These are phyloP conservation scores for Penicillium cinerascens DNA, from an alignment of 495 filamentous ascomycete genomes.

Conservation along the genomic window DNA sequence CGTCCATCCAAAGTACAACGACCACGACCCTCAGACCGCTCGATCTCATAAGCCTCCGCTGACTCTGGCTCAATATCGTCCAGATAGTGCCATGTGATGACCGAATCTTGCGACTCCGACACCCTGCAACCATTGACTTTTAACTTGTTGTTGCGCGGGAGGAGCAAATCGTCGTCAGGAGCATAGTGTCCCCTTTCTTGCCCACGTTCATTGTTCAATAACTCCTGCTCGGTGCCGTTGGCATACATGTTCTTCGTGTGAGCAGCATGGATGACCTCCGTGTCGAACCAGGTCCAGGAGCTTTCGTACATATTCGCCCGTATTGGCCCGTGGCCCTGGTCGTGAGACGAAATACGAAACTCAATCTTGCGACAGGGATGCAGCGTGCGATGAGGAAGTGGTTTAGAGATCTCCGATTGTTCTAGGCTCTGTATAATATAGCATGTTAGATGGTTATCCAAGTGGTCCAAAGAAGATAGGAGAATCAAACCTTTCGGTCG, in stretches of 20 bases:
- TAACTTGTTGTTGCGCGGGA: constrained; percentile 40
- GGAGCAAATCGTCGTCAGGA: constrained; percentile 36
- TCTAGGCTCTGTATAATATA: constrained; percentile 15
- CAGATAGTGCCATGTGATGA: constrained; percentile 56
- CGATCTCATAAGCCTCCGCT: constrained; percentile 36
- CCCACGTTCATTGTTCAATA: constrained; percentile 15
- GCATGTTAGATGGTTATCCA: neutral
- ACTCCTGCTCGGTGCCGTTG: constrained; percentile 14
- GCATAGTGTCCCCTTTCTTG: constrained; percentile 18
- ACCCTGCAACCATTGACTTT: constrained; percentile 51
- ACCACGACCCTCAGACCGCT: constrained; percentile 46
- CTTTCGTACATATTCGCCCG: constrained; percentile 47
- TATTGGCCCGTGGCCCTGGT: constrained; percentile 54
- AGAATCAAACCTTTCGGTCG: constrained; percentile 25
- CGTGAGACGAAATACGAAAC: constrained; percentile 60
- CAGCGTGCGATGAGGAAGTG: constrained; percentile 35
- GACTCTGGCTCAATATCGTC: constrained; percentile 47
- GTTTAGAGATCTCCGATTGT: constrained; percentile 10
- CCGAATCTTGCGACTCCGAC: constrained; percentile 32
- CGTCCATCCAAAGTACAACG: constrained; percentile 51
- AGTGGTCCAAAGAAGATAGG: neutral
- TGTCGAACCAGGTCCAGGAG: constrained; percentile 73
- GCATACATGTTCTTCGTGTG: constrained; percentile 22
- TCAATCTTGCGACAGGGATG: constrained; percentile 54
- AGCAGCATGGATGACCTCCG: constrained; percentile 38